Evolutionary conservation across 495 filamentous ascomycete genomes (phyloP).

Genomic region (Xeromyces bisporus): DNA sequence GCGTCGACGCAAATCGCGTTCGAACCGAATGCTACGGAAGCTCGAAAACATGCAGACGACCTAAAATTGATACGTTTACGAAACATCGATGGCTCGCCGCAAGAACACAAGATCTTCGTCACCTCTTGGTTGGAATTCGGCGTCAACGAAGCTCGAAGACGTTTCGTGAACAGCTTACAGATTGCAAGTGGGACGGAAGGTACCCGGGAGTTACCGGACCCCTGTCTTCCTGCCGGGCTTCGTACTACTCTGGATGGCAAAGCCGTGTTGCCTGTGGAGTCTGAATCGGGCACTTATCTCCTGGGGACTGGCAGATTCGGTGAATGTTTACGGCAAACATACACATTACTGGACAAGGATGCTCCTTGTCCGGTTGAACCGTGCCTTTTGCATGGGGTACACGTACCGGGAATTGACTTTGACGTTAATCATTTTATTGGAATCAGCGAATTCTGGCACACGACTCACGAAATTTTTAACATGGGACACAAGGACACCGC

Average conservation of each 20-base stretch:
- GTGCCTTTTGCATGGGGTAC: constrained; percentile 74
- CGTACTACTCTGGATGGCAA: constrained; percentile 44
- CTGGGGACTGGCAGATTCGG: constrained; percentile 74
- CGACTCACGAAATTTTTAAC: constrained; percentile 87
- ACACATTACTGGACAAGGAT: constrained; percentile 80
- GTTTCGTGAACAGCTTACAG: constrained; percentile 59
- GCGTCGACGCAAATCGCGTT: constrained; percentile 97
- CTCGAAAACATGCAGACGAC: constrained; percentile 77
- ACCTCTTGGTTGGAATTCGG: constrained; percentile 96
- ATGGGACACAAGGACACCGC: constrained; percentile 62
- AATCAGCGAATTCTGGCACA: constrained; percentile 98
- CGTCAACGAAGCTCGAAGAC: constrained; percentile 70
- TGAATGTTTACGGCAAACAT: constrained; percentile 67
- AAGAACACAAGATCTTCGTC: constrained; percentile 81
- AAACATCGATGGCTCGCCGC: constrained; percentile 53
- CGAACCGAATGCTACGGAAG: constrained; percentile 83
- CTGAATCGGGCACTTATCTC: constrained; percentile 30
- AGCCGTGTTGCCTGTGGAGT: constrained; percentile 14
- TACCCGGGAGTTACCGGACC: constrained; percentile 62
- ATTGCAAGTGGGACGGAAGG: constrained; percentile 36
- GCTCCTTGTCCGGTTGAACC: constrained; percentile 67
- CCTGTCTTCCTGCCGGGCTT: constrained; percentile 71
- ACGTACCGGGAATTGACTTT: constrained; percentile 93
- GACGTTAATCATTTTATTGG: constrained; percentile 96
- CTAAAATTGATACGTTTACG: constrained; percentile 72